Conservation (phyloP, 257 asterid species). For the Capsicum chinense region DNA sequence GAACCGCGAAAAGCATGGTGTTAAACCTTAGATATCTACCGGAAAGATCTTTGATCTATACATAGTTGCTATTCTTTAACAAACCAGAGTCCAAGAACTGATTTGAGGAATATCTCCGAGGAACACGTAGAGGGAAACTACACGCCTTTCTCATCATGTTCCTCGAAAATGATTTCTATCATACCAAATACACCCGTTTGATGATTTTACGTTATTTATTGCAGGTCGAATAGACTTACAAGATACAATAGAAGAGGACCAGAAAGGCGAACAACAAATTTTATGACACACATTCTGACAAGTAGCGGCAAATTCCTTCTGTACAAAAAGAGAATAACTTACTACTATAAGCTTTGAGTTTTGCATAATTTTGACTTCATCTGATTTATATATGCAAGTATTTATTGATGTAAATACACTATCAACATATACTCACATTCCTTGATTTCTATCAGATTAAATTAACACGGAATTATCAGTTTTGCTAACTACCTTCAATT, state of each 20-base stretch:
- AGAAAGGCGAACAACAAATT: slow-evolving; percentile 38
- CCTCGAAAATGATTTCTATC: background rate
- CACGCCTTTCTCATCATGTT: background rate
- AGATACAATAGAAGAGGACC: slow-evolving; percentile 71
- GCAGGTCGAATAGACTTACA: slow-evolving; percentile 71
- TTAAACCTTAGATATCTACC: background rate
- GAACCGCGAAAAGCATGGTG: slow-evolving; percentile 11
- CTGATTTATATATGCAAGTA: background rate
- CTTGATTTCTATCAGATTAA: background rate
- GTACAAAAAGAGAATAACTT: slow-evolving; percentile 41
- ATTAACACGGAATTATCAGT: background rate
- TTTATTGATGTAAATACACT: slow-evolving; percentile 5
- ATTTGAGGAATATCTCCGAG: background rate
- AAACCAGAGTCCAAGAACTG: background rate
- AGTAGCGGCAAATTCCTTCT: slow-evolving; percentile 41
- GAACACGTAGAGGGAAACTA: background rate
- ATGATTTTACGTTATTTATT: slow-evolving; percentile 18
- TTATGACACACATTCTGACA: slow-evolving; percentile 23
- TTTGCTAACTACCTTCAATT: background rate
- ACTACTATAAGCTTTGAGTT: slow-evolving; percentile 28
- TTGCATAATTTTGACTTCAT: slow-evolving; percentile 8
- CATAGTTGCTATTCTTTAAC: background rate
- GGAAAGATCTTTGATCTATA: background rate
- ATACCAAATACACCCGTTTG: background rate
- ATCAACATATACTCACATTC: background rate